Conservation (phyloP, 1,284 basidiomycete species). For the Ustilago xerochloae region DNA sequence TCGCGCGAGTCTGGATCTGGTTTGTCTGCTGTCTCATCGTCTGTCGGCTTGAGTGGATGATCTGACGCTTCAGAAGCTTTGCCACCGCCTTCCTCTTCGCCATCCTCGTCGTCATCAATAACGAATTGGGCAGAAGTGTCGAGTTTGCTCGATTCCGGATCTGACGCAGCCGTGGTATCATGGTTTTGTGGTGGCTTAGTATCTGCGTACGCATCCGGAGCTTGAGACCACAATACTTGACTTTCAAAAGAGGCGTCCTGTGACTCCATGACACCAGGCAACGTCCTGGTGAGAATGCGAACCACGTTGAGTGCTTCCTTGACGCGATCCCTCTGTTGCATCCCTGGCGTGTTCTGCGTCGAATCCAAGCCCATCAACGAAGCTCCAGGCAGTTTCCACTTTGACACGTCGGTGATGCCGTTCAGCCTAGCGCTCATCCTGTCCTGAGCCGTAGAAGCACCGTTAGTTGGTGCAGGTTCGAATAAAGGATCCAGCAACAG, state of each 20-base stretch:
- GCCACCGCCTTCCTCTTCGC: conserved; percentile 19
- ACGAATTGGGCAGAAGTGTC: conserved; percentile 60
- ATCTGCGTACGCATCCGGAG: conserved; percentile 20
- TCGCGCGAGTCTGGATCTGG: too few species aligned
- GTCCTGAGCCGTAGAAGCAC: conserved; percentile 9
- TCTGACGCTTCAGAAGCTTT: conserved; percentile 8
- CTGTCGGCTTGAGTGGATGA: conserved; percentile 33
- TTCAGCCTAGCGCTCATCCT: conserved; percentile 8
- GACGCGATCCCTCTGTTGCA: conserved; percentile 40
- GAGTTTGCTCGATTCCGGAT: conserved; percentile 39
- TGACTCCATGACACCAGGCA: conserved; percentile 56
- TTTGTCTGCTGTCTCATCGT: neutral
- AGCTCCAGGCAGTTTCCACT: conserved; percentile 29
- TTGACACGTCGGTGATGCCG: conserved; percentile 26
- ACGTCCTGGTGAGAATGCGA: conserved; percentile 57
- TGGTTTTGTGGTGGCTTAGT: neutral
- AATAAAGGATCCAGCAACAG: conserved; percentile 58
- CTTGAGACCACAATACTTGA: conserved; percentile 45
- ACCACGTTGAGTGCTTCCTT: conserved; percentile 63
- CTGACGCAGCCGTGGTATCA: neutral
- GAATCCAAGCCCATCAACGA: conserved; percentile 20
- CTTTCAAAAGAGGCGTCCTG: conserved; percentile 35
- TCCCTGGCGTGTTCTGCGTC: neutral
- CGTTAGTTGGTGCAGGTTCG: conserved; percentile 38
- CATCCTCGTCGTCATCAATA: conserved; percentile 58